Evolutionary conservation across 2,329 filamentous ascomycete species (phyloP).

Genomic region (Pseudogymnoascus sp.): DNA sequence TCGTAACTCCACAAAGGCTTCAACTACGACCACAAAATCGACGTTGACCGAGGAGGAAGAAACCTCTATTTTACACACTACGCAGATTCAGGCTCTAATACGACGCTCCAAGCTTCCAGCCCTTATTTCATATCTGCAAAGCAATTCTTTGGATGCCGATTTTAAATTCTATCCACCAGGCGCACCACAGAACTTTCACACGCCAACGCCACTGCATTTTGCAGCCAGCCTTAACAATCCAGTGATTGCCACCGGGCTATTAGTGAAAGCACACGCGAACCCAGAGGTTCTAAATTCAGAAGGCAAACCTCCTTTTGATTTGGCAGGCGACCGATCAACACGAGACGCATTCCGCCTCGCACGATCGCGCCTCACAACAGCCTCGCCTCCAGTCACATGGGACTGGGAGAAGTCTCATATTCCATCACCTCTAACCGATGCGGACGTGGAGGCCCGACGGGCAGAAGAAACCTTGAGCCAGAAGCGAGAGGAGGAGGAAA

Average conservation of each 20-base stretch:
- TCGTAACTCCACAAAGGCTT: constrained; percentile 38
- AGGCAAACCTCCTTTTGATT: constrained; percentile 78
- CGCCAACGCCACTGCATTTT: constrained; percentile 73
- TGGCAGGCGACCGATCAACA: constrained; percentile 77
- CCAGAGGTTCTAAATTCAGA: constrained; percentile 65
- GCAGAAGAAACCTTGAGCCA: constrained; percentile 64
- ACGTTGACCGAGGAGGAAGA: constrained; percentile 80
- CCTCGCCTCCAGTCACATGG: constrained; percentile 42
- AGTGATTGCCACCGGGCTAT: constrained; percentile 67
- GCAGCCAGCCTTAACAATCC: constrained; percentile 75
- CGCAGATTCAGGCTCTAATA: constrained; percentile 80
- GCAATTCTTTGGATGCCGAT: constrained; percentile 61
- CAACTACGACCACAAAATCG: constrained; percentile 44
- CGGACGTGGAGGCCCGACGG: constrained; percentile 63
- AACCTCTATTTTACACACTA: constrained; percentile 71
- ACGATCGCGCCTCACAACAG: constrained; percentile 71
- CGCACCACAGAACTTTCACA: constrained; percentile 64
- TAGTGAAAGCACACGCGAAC: constrained; percentile 67
- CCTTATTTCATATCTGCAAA: constrained; percentile 73
- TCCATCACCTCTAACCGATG: constrained; percentile 61
- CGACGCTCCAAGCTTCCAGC: constrained; percentile 85
- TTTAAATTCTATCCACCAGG: constrained; percentile 70
- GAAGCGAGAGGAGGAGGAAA: constrained; percentile 60
- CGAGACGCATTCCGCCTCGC: constrained; percentile 89
- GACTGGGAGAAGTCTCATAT: constrained; percentile 73